Conservation (phyloP, 2,329 filamentous ascomycete species). For the Rugonectria rugulosa region DNA sequence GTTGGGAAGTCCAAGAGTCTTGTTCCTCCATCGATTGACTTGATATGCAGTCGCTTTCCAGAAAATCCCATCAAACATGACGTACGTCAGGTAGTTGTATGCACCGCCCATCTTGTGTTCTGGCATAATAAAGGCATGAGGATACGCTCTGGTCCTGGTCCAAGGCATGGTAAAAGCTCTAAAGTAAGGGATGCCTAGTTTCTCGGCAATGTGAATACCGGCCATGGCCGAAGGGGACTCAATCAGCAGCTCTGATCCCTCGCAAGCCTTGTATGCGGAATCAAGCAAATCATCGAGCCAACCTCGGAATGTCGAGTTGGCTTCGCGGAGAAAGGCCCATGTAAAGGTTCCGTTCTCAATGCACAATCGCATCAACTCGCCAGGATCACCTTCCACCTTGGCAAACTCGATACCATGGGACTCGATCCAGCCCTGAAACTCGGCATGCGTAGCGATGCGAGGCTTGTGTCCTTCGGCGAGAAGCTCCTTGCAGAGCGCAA, state of each 20-base stretch:
- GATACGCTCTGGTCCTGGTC: slow-evolving; percentile 94
- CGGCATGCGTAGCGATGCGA: slow-evolving; percentile 88
- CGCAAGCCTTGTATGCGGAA: slow-evolving; percentile 83
- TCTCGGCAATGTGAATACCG: slow-evolving; percentile 96
- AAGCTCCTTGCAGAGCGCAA: slow-evolving; percentile 91
- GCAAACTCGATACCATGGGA: slow-evolving; percentile 94
- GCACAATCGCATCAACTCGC: slow-evolving; percentile 93
- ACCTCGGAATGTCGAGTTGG: slow-evolving; percentile 85
- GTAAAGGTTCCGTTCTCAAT: slow-evolving; percentile 99
- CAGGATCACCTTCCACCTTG: slow-evolving; percentile 88
- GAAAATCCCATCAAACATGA: slow-evolving; percentile 96
- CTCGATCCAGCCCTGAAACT: slow-evolving; percentile 89
- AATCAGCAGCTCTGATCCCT: slow-evolving; percentile 88
- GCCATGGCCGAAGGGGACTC: slow-evolving; percentile 97
- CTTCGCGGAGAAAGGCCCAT: slow-evolving; percentile 86
- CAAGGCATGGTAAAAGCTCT: slow-evolving; percentile 98
- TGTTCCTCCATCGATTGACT: slow-evolving; percentile 91
- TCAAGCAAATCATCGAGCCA: slow-evolving; percentile 91
- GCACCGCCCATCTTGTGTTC: slow-evolving; percentile 93
- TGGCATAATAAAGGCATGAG: slow-evolving; percentile 93
- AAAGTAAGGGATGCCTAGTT: slow-evolving; percentile 92
- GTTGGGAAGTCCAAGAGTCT: slow-evolving; percentile 76
- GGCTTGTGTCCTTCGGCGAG: slow-evolving; percentile 86
- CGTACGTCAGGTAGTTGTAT: slow-evolving; percentile 95
- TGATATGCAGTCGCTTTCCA: slow-evolving; percentile 94